Conservation (phyloP, 1,284 basidiomycete species). For the Puccinia horiana region DNA sequence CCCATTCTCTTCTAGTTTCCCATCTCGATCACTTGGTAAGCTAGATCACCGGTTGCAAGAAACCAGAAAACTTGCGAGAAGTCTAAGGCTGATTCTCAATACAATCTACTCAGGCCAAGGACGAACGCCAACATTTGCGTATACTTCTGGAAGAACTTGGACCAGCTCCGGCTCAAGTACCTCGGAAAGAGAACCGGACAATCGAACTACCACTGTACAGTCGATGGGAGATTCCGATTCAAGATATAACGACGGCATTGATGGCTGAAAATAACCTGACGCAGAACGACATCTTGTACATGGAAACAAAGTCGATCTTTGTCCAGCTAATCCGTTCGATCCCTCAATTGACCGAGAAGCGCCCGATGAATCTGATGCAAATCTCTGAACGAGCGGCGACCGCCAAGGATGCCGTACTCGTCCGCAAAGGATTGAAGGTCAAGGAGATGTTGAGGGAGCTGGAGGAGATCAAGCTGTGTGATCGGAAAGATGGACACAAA, state of each 20-base stretch:
- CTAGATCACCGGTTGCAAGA: not conserved
- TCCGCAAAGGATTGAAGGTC: slow-evolving; percentile 96
- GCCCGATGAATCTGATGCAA: slow-evolving; percentile 82
- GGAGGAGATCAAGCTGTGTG: slow-evolving; percentile 79
- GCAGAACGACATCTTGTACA: slow-evolving; percentile 96
- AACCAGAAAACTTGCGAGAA: slow-evolving; percentile 35
- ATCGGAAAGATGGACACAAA: slow-evolving; percentile 77
- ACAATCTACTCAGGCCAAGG: slow-evolving; percentile 71
- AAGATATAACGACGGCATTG: slow-evolving; percentile 91
- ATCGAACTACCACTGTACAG: slow-evolving; percentile 90
- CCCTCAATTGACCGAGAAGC: slow-evolving; percentile 76
- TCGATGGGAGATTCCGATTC: slow-evolving; percentile 98
- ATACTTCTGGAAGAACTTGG: slow-evolving; percentile 95
- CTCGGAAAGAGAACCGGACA: slow-evolving; percentile 93
- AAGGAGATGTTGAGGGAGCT: slow-evolving; percentile 97
- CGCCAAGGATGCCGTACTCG: slow-evolving; percentile 90
- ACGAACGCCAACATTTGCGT: slow-evolving; percentile 94
- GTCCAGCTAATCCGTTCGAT: slow-evolving; percentile 95
- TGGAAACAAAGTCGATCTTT: slow-evolving; percentile 99
- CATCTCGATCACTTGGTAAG: slow-evolving; percentile 87
- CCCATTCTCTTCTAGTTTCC: slow-evolving; percentile 88
- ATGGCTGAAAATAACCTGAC: slow-evolving; percentile 91
- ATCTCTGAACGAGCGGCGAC: slow-evolving; percentile 94
- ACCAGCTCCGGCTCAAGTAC: slow-evolving; percentile 84
- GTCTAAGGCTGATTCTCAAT: not conserved